A percentile compares a stretch with the other conserved stretches of the same genome.
These are phyloP conservation scores for Euphorbia schlechtendalii DNA, from an alignment of 441 rosid species.

Conservation along the genomic window DNA sequence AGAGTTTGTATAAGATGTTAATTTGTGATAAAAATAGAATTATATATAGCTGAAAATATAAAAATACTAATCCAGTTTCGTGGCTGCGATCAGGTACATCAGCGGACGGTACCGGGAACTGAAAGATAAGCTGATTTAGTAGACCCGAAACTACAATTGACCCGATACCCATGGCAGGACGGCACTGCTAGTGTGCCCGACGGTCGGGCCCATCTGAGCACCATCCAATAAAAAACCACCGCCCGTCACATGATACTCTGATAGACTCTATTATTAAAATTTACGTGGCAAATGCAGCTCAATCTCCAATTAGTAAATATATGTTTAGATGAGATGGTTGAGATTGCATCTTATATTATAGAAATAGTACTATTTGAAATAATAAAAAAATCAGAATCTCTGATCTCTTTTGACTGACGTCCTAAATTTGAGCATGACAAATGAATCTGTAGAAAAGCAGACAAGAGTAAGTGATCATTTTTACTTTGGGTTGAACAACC, in stretches of 20 bases:
- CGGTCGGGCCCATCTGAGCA: conserved; percentile 1
- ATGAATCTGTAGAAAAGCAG: neutral
- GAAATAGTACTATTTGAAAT: neutral
- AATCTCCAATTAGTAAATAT: neutral
- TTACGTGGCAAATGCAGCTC: neutral
- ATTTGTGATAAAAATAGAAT: too few relatives aligned
- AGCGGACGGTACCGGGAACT: neutral
- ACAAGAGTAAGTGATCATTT: neutral
- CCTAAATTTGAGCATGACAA: neutral
- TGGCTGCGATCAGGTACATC: neutral
- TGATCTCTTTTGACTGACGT: neutral
- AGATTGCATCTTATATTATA: neutral
- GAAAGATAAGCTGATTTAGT: neutral
- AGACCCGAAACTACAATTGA: neutral
- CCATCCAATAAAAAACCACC: conserved; percentile 27
- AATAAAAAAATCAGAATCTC: too few relatives aligned
- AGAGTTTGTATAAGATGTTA: too few relatives aligned
- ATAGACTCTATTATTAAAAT: neutral
- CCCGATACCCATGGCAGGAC: neutral
- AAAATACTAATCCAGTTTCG: neutral
- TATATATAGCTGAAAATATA: neutral
- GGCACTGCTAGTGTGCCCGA: conserved; percentile 13
- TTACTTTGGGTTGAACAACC: neutral
- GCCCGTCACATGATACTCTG: conserved; percentile 28
- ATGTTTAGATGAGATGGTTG: neutral